Percentiles rank a stretch among this genome's conserved stretches.
phyloP scores from a whole-genome alignment of 2,329 filamentous ascomycete genomes.

The Fusarium cyanostomum region DNA sequence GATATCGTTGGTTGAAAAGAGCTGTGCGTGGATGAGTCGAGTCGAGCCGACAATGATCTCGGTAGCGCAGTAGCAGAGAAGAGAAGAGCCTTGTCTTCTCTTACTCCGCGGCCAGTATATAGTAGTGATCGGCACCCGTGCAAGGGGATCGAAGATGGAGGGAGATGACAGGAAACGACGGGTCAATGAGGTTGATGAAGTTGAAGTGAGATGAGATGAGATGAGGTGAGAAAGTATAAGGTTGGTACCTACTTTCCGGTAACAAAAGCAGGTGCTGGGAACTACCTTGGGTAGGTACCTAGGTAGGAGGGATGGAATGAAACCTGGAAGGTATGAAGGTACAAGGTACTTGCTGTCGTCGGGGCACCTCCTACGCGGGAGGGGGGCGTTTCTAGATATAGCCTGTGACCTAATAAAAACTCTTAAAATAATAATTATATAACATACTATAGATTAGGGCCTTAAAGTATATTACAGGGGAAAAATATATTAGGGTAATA shows the following conservation, averaged over 20 bases:
- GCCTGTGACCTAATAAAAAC: too few species aligned
- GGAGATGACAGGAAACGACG: conserved; percentile 6
- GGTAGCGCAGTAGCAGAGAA: conserved; percentile 9
- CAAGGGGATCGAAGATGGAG: not conserved
- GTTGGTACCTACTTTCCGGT: conserved; percentile 13
- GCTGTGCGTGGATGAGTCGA: conserved; percentile 34
- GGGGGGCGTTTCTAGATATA: too few species aligned
- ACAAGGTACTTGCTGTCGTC: too few species aligned
- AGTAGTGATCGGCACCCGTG: conserved; percentile 3
- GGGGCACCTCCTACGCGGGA: too few species aligned
- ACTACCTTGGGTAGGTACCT: not conserved
- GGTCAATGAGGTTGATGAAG: not conserved
- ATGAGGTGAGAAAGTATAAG: conserved; percentile 22
- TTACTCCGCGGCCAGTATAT: conserved; percentile 1
- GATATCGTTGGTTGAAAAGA: conserved; percentile 32
- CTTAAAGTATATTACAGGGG: too few species aligned
- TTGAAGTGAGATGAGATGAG: conserved; percentile 5
- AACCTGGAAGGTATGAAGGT: too few species aligned
- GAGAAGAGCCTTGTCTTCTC: conserved; percentile 13
- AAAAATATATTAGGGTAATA: too few species aligned
- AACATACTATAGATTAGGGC: too few species aligned
- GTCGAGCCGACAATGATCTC: conserved; percentile 16
- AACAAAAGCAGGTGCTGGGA: not conserved
- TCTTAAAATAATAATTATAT: too few species aligned
- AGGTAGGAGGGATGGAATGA: not conserved